Base-by-base conservation (phyloP, 192 early-diverging fungal genomes). In the Geosiphon pyriformis region DNA sequence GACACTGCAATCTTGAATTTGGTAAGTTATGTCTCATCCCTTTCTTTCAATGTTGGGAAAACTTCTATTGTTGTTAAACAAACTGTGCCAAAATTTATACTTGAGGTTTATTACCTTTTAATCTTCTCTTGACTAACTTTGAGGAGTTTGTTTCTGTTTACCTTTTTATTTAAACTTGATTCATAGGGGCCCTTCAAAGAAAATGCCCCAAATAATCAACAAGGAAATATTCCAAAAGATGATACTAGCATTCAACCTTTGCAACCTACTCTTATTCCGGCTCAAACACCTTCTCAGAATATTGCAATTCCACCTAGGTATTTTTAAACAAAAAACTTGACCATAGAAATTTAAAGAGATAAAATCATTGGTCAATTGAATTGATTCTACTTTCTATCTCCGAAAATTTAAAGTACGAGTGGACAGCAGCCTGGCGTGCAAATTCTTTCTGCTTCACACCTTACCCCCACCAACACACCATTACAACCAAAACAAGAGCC, bases 401-500 rank as follows among this genome's bases (percentile, higher is more conserved):
- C n/a, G n/a, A n/a, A n/a, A n/a, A n/a, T n/a, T n/a, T n/a, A 42
- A 10, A 42, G 37, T 42, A 15, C 37, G 37, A 42, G 15, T 42
- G 15, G 15, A 6, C 37, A 42, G 15, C 37, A 42, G 37, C 37
- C 37, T 42, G 37, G 37, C 15, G 37, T 42, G 37, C 6, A 42
- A 10, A 42, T 15, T 42, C 37, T 15, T n/a, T 59, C 30, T 22
- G 11, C 20, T 15, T 22, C 59, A 42, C 12, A 42, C 34, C 1
- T 35, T 47, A 30, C 23, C n/a, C 37, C 42, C 48, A 51, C 47
- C 15, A 1, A 26, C 30, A 27, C n/a, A 20, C 61, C 61, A 32
- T 35, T 50, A 42, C 52, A 46, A 30, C 65, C 23, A 25, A 66
- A 66, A 27, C 27, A 26, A 26, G 65, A 66, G 22, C 53, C 65